These are phyloP conservation scores for Eimeria praecox DNA, from an alignment of 169 alveolate species.

Conservation along the genomic window DNA sequence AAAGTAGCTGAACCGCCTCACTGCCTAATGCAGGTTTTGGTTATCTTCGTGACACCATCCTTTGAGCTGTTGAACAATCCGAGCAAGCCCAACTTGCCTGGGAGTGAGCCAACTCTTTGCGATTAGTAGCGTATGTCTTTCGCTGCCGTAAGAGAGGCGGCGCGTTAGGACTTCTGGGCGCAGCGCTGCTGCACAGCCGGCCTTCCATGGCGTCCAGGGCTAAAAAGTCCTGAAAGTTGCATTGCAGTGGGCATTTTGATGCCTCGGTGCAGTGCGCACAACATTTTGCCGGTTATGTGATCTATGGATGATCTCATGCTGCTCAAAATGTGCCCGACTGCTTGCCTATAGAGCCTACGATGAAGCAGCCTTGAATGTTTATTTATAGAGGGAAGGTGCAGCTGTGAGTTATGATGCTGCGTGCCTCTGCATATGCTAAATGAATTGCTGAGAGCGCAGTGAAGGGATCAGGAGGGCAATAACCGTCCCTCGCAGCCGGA, in stretches of 20 bases:
- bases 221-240: slow-evolving; percentile 1
- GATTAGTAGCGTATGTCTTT: slow-evolving; percentile 31
- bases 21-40: background rate
- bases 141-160: slow-evolving; percentile 26
- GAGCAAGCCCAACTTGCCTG: slow-evolving; percentile 33
- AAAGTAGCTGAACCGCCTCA: background rate
- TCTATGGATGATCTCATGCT: background rate
- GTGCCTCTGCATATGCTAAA: slow-evolving; percentile 49
- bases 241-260: background rate
- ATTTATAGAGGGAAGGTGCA: background rate
- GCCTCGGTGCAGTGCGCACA: background rate
- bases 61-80: background rate
- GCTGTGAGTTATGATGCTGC: background rate
- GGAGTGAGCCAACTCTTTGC: slow-evolving; percentile 42
- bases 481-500: slow-evolving; percentile 48
- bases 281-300: background rate
- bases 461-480: slow-evolving; percentile 54
- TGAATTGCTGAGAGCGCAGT: slow-evolving; percentile 25
- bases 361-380: background rate
- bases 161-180: background rate
- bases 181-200: slow-evolving; percentile 14
- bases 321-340: background rate
- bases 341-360: background rate
- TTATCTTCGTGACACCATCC: background rate
- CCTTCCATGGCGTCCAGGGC: slow-evolving; percentile 32